phyloP scores from a whole-genome alignment of 2,329 filamentous ascomycete species.

The Claviceps sp. region DNA sequence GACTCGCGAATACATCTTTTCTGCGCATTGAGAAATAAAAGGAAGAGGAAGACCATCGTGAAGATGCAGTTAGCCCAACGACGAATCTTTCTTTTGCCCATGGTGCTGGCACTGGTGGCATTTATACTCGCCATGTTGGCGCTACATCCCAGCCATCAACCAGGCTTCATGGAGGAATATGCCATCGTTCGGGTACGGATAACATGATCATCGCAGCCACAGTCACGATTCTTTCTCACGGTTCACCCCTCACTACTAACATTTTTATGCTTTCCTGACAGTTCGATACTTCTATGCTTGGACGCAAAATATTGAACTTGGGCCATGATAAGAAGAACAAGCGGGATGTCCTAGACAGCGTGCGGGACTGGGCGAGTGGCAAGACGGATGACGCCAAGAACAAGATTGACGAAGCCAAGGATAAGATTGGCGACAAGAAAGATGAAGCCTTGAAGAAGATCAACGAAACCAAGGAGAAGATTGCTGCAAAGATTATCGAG shows the following conservation, averaged over 20 bases:
- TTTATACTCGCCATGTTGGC: conserved; percentile 26
- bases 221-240: background rate
- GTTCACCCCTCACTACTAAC: background rate
- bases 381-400: conserved; percentile 22
- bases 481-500: conserved; percentile 26
- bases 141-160: conserved; percentile 26
- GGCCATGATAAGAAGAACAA: conserved; percentile 12
- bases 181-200: conserved; percentile 24
- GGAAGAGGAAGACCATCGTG: background rate
- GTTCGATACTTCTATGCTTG: conserved; percentile 26
- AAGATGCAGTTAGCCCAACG: conserved; percentile 3
- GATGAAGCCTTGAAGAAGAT: conserved; percentile 23
- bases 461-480: conserved; percentile 25
- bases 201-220: background rate
- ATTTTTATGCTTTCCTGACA: conserved; percentile 5
- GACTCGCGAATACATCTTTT: background rate
- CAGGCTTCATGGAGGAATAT: conserved; percentile 31
- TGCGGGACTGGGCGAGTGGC: conserved; percentile 18
- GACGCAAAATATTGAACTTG: conserved; percentile 19
- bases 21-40: background rate
- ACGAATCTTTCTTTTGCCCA: conserved; percentile 21
- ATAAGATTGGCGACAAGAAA: conserved; percentile 26
- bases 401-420: conserved; percentile 25
- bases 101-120: conserved; percentile 23
- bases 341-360: conserved; percentile 15